Evolutionary conservation across 75 land plant genomes (phyloP), one percentile per base, ranked within the genome.

Genomic region (Sequoia sempervirens): DNA sequence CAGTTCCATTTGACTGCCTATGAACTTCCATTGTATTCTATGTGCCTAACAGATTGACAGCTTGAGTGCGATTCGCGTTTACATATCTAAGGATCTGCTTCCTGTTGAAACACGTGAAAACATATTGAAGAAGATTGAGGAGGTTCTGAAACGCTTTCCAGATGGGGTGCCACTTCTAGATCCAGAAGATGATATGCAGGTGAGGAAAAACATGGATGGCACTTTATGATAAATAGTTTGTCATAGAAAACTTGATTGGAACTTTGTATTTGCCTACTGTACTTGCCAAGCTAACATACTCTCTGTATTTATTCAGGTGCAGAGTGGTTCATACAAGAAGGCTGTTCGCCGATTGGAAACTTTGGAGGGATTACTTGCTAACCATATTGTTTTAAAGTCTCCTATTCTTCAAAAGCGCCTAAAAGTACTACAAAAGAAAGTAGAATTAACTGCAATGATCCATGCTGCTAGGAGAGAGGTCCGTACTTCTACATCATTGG

Each of bases 141-240:
- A 96, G 88, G 89, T 96, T 87, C 85, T 92, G 32, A 86, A 87
- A 7, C 90, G 99, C 81, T 94, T 92, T 85, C 78, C 94, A 43
- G 91, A 93, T 40, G 98, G 98, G 41, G 82, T 93, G 15, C 97
- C 95, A 36, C 88, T 93, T 14, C 86, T 98, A 50, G 99, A 96
- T 85, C 97, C 97, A 75, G 96, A 93, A 84, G 99, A 93, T 53
- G 99, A 98, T 83, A 91, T 98, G 96, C 87, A 94, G 91, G 99
- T 96, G 56, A 37, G 82, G 36, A 54, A 78, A 53, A n/a, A 26
- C 14, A 74, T 36, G 17, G 28, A 18, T 26, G 28, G 47, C 36
- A 6, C 83, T 80, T 28, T 41, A 10, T 81, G 52, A 45, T 10
- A 43, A 26, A n/a, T 78, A 45, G 20, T 78, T 78, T 78, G 3